Evolutionary conservation across 208 protist species (phyloP).

Genomic region (Borovskyia barvae): DNA sequence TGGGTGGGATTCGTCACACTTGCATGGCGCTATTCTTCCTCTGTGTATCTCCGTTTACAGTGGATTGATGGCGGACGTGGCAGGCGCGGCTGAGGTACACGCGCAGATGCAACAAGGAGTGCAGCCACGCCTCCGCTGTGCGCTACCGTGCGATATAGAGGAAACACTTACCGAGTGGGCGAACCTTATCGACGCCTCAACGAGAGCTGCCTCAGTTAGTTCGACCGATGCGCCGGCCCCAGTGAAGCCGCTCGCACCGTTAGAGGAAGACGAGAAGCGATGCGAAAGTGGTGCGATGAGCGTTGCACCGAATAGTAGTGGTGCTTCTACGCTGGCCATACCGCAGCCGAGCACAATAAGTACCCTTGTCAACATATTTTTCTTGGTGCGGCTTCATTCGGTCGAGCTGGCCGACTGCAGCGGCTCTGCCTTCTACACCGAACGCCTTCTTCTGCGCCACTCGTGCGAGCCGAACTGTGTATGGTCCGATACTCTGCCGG

Average conservation of each 20-base stretch:
- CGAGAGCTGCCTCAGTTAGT: no score
- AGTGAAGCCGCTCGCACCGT: no score
- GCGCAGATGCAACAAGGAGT: conserved; percentile 16
- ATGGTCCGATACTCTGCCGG: conserved; percentile 31
- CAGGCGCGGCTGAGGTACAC: conserved; percentile 20
- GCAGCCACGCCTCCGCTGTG: conserved; percentile 19
- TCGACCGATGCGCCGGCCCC: no score
- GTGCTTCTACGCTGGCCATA: no score
- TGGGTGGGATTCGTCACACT: conserved; percentile 21
- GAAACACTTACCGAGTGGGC: conserved; percentile 14
- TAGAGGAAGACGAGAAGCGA: no score
- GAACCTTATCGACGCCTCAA: background rate
- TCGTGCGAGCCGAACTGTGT: conserved; percentile 57
- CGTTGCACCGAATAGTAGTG: no score
- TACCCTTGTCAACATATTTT: conserved; percentile 21
- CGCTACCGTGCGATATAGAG: conserved; percentile 17
- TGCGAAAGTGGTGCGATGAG: no score
- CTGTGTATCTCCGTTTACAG: conserved; percentile 37
- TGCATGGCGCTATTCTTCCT: conserved; percentile 27
- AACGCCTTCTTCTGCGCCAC: conserved; percentile 41
- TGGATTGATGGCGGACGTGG: conserved; percentile 18
- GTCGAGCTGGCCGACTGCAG: conserved; percentile 7
- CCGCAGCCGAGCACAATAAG: no score
- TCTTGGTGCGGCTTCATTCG: conserved; percentile 21
- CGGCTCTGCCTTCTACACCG: conserved; percentile 20